These are phyloP conservation scores for Tephrocybe sp. DNA, from an alignment of 768 basidiomycete genomes.

Conservation along the genomic window DNA sequence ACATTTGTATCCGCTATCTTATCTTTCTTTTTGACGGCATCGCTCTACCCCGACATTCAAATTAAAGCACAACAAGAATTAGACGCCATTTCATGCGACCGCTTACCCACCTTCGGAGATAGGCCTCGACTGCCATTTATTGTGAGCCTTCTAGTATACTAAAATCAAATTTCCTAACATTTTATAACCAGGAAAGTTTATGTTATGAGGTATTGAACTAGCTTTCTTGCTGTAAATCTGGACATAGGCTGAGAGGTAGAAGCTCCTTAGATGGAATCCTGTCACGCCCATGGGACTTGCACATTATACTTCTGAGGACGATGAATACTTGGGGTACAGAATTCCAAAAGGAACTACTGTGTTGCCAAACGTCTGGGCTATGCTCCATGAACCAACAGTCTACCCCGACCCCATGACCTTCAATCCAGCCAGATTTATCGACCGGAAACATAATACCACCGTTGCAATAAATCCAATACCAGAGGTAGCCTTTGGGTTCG, in stretches of 20 bases:
- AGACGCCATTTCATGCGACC: constrained; percentile 30
- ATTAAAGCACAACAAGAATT: constrained; percentile 36
- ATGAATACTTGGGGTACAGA: constrained; percentile 39
- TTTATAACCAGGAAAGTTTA: constrained; percentile 24
- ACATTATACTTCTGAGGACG: constrained; percentile 31
- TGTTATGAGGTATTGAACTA: constrained; percentile 24
- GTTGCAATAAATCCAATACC: constrained; percentile 35
- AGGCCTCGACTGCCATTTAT: constrained; percentile 36
- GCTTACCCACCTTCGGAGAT: constrained; percentile 41
- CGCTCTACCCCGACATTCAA: constrained; percentile 40
- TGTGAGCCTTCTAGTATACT: constrained; percentile 21
- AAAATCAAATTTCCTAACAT: background rate
- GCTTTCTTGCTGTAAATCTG: background rate
- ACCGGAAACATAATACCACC: constrained; percentile 25
- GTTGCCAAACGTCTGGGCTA: constrained; percentile 34
- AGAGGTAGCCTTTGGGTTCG: constrained; percentile 40
- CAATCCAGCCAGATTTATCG: constrained; percentile 36
- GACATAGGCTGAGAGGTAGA: background rate
- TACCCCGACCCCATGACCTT: constrained; percentile 43
- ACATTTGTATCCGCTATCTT: constrained; percentile 37
- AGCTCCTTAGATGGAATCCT: constrained; percentile 45
- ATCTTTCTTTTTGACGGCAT: constrained; percentile 40
- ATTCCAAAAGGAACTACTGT: constrained; percentile 40
- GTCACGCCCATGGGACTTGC: constrained; percentile 33
- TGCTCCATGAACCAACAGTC: constrained; percentile 36